Conservation (phyloP, 176 grass and related monocot species). For the Saccharum spontaneum region DNA sequence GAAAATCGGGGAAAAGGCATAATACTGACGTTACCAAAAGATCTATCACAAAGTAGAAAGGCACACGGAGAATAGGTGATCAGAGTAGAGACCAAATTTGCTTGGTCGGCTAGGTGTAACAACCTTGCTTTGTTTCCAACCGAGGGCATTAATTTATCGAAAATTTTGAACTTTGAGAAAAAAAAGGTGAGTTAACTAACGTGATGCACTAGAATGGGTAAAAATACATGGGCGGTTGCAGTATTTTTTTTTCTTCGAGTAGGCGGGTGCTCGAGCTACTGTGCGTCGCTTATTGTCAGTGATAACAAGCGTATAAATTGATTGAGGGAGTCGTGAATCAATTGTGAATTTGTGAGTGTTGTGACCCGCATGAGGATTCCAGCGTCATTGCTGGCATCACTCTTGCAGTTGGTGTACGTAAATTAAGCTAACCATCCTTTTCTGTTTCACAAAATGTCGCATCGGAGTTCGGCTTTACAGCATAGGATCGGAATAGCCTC, state of each 20-base stretch:
- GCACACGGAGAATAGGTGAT: background rate
- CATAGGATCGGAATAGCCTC: background rate
- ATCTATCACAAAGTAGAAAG: background rate
- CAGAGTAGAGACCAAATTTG: background rate
- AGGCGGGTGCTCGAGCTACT: background rate
- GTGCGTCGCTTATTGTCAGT: background rate
- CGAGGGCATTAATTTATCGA: background rate
- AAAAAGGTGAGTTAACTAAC: background rate
- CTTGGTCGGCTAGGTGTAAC: constrained; percentile 26
- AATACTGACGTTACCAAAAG: background rate
- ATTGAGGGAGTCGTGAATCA: background rate
- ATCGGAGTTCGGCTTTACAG: background rate
- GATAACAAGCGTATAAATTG: background rate
- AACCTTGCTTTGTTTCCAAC: background rate
- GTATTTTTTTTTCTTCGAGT: too few species aligned
- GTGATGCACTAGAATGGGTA: background rate
- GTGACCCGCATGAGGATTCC: background rate
- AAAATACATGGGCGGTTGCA: background rate
- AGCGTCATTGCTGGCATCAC: constrained; percentile 6
- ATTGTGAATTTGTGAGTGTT: background rate
- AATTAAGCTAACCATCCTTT: background rate
- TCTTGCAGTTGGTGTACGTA: background rate
- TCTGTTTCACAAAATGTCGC: background rate
- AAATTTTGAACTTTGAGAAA: background rate
- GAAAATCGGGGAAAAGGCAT: background rate